phyloP scores from a whole-genome alignment of 768 basidiomycete species.

The Amanita molliuscula region DNA sequence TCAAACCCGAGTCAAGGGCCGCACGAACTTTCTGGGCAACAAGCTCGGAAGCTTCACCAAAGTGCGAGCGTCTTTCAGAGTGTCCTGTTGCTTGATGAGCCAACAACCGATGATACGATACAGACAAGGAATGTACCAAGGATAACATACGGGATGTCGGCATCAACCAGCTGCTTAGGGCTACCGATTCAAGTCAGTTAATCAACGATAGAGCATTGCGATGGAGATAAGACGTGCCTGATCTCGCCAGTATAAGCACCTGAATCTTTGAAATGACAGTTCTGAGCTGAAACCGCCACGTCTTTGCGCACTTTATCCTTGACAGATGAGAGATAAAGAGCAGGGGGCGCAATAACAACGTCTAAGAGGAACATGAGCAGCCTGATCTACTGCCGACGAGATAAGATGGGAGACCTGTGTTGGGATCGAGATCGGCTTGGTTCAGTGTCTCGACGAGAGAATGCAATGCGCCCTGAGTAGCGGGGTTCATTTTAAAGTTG shows the following conservation, averaged over 20 bases:
- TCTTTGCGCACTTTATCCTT: slow-evolving; percentile 51
- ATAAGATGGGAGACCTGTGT: slow-evolving; percentile 46
- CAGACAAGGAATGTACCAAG: slow-evolving; percentile 42
- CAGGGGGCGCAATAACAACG: slow-evolving; percentile 88
- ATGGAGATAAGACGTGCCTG: slow-evolving; percentile 40
- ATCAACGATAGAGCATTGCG: background rate
- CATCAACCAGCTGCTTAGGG: slow-evolving; percentile 76
- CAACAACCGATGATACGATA: slow-evolving; percentile 4
- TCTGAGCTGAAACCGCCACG: slow-evolving; percentile 82
- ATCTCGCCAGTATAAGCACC: slow-evolving; percentile 98
- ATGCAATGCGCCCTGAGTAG: slow-evolving; percentile 50
- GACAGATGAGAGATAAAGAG: slow-evolving; percentile 77
- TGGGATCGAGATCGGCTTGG: slow-evolving; percentile 64
- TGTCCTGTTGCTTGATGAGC: slow-evolving; percentile 45
- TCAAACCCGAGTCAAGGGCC: slow-evolving; percentile 64
- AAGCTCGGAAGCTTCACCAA: slow-evolving; percentile 76
- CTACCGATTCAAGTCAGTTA: slow-evolving; percentile 23
- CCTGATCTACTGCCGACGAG: slow-evolving; percentile 9
- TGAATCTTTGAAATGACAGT: slow-evolving; percentile 71
- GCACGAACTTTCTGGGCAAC: slow-evolving; percentile 84
- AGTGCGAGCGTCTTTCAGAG: slow-evolving; percentile 91
- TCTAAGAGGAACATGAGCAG: slow-evolving; percentile 37
- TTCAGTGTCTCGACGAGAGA: slow-evolving; percentile 65
- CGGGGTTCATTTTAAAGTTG: slow-evolving; percentile 98
- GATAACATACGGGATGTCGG: slow-evolving; percentile 85